Conservation (phyloP, 2,329 filamentous ascomycete species). For the Aspergillus tubingensis region DNA sequence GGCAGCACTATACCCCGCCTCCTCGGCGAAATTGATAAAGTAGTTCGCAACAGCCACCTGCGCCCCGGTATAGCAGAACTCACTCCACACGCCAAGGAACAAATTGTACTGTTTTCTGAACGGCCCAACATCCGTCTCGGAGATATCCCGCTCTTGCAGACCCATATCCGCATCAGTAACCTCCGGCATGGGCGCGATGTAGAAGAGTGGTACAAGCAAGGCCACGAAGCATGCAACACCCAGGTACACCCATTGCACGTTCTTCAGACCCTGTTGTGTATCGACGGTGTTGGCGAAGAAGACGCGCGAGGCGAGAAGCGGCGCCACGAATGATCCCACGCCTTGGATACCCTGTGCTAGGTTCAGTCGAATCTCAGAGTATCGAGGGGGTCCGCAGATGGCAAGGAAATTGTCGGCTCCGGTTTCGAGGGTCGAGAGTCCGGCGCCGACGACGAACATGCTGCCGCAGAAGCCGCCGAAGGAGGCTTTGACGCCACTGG, state of each 20-base stretch:
- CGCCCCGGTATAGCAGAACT: constrained; percentile 9
- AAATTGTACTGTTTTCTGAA: constrained; percentile 4
- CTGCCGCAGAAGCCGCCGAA: constrained; percentile 4
- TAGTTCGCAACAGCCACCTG: constrained; percentile 5
- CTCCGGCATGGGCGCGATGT: neutral
- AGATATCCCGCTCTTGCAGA: constrained; percentile 6
- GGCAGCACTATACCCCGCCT: neutral
- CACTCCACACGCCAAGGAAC: neutral
- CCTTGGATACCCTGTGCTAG: constrained; percentile 3
- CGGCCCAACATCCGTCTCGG: neutral
- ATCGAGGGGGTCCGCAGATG: constrained; percentile 1
- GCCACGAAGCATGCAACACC: constrained; percentile 2
- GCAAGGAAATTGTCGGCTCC: constrained; percentile 4
- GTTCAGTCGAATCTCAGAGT: constrained; percentile 4
- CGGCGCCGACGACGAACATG: constrained; percentile 5
- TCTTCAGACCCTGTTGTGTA: constrained; percentile 7
- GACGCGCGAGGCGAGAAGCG: neutral
- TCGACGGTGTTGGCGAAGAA: constrained; percentile 6
- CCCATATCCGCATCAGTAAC: neutral
- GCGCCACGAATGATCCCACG: neutral
- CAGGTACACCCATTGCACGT: constrained; percentile 12
- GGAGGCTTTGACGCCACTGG: constrained; percentile 2
- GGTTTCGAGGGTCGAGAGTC: constrained; percentile 5
- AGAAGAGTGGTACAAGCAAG: neutral
- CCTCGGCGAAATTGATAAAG: constrained; percentile 8